Percentiles rank a stretch among this genome's conserved stretches.
Conservation (phyloP, 208 protist genomes). For the Phytomonas serpens region DNA sequence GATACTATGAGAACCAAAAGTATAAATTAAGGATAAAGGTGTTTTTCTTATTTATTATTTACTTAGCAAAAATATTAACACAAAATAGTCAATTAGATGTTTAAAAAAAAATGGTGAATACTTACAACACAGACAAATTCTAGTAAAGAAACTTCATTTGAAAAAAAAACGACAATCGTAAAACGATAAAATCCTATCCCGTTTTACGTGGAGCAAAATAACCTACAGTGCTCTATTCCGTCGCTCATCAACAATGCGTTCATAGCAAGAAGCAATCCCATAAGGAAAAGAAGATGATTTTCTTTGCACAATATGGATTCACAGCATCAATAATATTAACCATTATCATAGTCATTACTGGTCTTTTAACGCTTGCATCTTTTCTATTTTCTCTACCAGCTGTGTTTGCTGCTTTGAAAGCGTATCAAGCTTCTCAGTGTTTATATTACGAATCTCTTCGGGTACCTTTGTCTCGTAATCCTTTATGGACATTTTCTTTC, state of each 20-base stretch:
- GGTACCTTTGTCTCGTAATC: constrained; percentile 91
- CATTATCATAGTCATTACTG: neutral
- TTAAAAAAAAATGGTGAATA: neutral
- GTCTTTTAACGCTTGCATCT: constrained; percentile 59
- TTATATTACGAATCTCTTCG: constrained; percentile 58
- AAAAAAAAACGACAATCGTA: neutral
- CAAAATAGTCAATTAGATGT: neutral
- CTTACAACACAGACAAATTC: neutral
- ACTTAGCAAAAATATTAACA: neutral
- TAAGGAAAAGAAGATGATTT: neutral
- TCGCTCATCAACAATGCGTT: neutral
- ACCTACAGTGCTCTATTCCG: neutral
- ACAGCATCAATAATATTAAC: neutral
- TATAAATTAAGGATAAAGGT: too few species aligned
- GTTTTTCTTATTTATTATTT: neutral
- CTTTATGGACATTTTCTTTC: constrained; percentile 84
- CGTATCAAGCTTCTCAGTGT: constrained; percentile 71
- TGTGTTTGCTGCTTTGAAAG: constrained; percentile 63
- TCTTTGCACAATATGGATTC: neutral
- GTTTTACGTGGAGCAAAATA: neutral
- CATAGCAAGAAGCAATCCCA: neutral
- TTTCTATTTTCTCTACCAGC: constrained; percentile 55
- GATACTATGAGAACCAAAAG: neutral
- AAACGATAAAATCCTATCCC: neutral
- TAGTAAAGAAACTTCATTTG: neutral